Conservation (phyloP, 2,329 filamentous ascomycete species). For the Phialemoniopsis sp. region DNA sequence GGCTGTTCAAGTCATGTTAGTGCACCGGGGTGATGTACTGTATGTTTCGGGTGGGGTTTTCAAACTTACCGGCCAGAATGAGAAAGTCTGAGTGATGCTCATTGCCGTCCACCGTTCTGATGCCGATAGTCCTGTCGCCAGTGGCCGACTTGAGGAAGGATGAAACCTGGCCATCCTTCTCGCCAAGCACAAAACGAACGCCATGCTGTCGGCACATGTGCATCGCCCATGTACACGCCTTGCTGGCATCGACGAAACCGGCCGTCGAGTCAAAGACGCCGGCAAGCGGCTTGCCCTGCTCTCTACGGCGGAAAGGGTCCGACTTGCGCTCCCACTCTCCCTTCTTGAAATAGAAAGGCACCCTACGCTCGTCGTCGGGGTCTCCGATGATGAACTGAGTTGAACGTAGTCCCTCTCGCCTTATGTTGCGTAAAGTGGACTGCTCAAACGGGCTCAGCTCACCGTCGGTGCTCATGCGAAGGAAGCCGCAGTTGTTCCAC, state of each 20-base stretch:
- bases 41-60: too few relatives aligned
- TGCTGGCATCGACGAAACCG: slow-evolving; percentile 34
- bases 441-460: background rate
- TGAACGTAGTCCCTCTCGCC: slow-evolving; percentile 1
- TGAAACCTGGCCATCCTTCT: background rate
- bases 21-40: too few relatives aligned
- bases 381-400: slow-evolving; percentile 1
- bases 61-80: slow-evolving; percentile 1
- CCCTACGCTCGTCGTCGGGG: slow-evolving; percentile 1
- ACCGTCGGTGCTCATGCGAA: slow-evolving; percentile 2
- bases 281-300: background rate
- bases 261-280: slow-evolving; percentile 19
- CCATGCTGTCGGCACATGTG: slow-evolving; percentile 1
- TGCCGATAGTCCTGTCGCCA: background rate
- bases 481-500: slow-evolving; percentile 1
- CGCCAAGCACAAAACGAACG: slow-evolving; percentile 1
- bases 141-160: background rate
- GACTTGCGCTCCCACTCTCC: background rate
- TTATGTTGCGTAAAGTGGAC: background rate
- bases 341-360: slow-evolving; percentile 1
- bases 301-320: background rate
- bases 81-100: slow-evolving; percentile 1
- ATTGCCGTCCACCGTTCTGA: background rate
- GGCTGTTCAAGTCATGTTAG: too few relatives aligned
- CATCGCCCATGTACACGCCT: slow-evolving; percentile 8